Evolutionary conservation across 768 basidiomycete species (phyloP).

Genomic region (Mycena latifolia): DNA sequence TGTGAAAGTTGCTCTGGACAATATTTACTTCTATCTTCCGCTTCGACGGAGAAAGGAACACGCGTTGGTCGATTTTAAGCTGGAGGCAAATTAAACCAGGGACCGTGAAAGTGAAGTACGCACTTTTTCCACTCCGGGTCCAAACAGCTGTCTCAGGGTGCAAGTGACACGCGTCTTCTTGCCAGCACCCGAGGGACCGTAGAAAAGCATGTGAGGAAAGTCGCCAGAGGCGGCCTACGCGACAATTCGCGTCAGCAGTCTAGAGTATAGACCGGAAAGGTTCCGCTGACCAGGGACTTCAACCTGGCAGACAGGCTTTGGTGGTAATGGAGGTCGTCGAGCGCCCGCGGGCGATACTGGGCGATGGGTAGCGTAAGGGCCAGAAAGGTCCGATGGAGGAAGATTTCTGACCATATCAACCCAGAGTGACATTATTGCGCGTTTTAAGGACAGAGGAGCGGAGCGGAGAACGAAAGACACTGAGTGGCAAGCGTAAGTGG

Average conservation of each 20-base stretch:
- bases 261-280: background rate
- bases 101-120: constrained; percentile 26
- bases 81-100: constrained; percentile 45
- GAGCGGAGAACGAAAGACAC: too few relatives aligned
- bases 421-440: constrained; percentile 71
- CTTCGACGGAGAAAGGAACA: constrained; percentile 94
- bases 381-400: background rate
- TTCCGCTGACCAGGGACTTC: constrained; percentile 73
- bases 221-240: constrained; percentile 88
- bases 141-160: constrained; percentile 90
- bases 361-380: constrained; percentile 11
- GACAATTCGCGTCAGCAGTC: background rate
- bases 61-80: constrained; percentile 98
- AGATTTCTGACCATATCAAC: constrained; percentile 65
- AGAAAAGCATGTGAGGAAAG: constrained; percentile 98
- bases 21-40: constrained; percentile 96
- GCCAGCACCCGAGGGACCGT: too few relatives aligned
- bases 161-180: constrained; percentile 97
- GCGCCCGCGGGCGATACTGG: constrained; percentile 86
- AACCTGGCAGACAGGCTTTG: constrained; percentile 82
- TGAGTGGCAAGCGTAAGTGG: background rate
- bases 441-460: background rate
- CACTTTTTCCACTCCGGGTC: too few relatives aligned
- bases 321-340: constrained; percentile 93
- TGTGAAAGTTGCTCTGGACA: constrained; percentile 97